Evolutionary conservation across 2,329 filamentous ascomycete genomes (phyloP), one percentile per base, ranked within the genome.

Genomic region (Penicillium sp.): DNA sequence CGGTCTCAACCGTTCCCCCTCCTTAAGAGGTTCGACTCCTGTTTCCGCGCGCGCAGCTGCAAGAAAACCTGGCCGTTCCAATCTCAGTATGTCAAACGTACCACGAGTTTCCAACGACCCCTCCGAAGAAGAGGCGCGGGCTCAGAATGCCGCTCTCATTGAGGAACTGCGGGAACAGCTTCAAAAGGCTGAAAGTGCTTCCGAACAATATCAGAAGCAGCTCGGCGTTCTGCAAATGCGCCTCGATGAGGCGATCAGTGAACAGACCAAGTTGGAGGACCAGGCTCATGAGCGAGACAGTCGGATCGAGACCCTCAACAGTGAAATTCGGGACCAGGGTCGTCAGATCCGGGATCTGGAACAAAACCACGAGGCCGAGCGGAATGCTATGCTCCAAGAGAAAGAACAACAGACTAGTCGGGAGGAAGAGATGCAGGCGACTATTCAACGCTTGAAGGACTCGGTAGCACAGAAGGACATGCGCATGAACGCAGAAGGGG

Each of bases 361-460:
- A 74, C 86, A 87, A 61, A 92, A 95, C 62, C 95, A 96, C 73
- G 93, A 97, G 74, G 86, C 89, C 43, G 94, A 99, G 76, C 85
- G 91, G 61, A 90, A 88, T 69, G 86, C 90, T 53, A 89, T 93
- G 77, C 86, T 90, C 69, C 91, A 92, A 75, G 93, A 97, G 74
- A 94, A 95, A 78, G 92, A 97, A 63, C 90, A 95, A 66, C 88
- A 92, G 75, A 81, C 84, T 53, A 88, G 88, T 65, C 84, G 88
- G 55, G 92, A 97, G 71, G 92, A 96, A 69, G 92, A 96, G 73
- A 87, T 97, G 83, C 90, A 96, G 74, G 81, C 85, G 56, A 89
- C 93, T 53, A 94, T 97, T 69, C 91, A 96, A 76, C 83, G 93
- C 53, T 79, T 99, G 66, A 97, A 97, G 80, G 92, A 97, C 72